These are phyloP conservation scores for Brassica rapa DNA, from an alignment of 345 rosid genomes.

Conservation along the genomic window DNA sequence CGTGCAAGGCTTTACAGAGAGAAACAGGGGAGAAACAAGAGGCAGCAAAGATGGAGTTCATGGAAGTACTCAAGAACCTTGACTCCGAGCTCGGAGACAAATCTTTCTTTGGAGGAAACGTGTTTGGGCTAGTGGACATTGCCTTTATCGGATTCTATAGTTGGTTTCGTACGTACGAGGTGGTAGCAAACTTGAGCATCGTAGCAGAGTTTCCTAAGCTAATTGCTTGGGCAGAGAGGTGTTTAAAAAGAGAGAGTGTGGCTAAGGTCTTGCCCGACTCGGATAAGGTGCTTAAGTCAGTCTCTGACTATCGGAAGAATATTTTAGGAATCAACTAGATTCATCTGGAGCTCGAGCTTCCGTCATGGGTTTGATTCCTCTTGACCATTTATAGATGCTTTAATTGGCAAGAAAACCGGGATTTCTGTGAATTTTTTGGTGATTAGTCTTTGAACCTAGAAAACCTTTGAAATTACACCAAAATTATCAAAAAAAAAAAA, in stretches of 20 bases:
- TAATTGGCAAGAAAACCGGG: too few species aligned
- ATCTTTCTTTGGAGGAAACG: background rate
- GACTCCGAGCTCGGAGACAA: background rate
- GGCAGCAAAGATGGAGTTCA: constrained; percentile 3
- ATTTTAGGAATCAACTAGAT: background rate
- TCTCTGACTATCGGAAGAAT: background rate
- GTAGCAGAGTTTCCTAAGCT: background rate
- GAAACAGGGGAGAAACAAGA: background rate
- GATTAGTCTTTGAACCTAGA: too few species aligned
- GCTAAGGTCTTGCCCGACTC: constrained; percentile 3
- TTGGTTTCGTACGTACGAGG: background rate
- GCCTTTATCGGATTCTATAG: constrained; percentile 3
- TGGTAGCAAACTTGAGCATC: background rate
- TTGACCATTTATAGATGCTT: too few species aligned
- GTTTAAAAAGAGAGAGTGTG: background rate
- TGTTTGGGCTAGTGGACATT: background rate
- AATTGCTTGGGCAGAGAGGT: background rate
- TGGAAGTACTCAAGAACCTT: background rate
- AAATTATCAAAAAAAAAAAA: too few species aligned
- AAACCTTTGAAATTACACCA: too few species aligned
- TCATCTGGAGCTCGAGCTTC: background rate
- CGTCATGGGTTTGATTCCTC: too few species aligned
- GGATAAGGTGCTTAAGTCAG: background rate
- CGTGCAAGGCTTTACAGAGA: background rate
- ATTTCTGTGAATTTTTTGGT: too few species aligned